These are phyloP conservation scores for Zanthoxylum bungeanum DNA, from an alignment of 345 rosid species.

Conservation along the genomic window DNA sequence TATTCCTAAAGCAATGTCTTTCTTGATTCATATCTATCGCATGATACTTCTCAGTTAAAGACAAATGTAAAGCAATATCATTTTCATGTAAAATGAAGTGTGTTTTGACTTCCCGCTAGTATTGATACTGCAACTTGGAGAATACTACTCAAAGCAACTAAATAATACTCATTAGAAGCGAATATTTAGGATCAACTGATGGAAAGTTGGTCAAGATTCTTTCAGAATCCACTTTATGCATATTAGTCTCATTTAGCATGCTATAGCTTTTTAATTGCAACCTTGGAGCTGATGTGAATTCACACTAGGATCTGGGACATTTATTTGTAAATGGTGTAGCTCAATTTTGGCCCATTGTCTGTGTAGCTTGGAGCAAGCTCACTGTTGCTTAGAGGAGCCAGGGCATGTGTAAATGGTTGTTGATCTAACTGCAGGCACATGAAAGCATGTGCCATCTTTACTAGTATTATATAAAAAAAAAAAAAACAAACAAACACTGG, in stretches of 20 bases:
- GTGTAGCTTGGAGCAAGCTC: slow-evolving; percentile 83
- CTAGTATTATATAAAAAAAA: too few species aligned
- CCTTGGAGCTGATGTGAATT: not conserved
- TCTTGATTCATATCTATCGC: not conserved
- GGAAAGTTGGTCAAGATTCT: not conserved
- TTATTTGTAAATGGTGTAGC: not conserved
- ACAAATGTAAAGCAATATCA: not conserved
- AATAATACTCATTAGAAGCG: not conserved
- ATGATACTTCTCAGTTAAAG: not conserved
- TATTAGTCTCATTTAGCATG: not conserved
- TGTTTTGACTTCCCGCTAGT: not conserved
- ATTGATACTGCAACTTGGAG: not conserved
- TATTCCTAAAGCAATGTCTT: not conserved
- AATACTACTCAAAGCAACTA: not conserved
- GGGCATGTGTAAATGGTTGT: slow-evolving; percentile 77
- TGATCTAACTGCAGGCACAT: too few species aligned
- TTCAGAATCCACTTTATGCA: not conserved
- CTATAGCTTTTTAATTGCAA: not conserved
- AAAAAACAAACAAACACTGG: too few species aligned
- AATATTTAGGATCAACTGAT: not conserved
- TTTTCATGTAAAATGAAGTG: not conserved
- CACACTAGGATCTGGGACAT: not conserved
- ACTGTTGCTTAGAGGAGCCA: slow-evolving; percentile 86
- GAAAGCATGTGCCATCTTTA: too few species aligned
- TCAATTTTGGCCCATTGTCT: slow-evolving; percentile 8